Percentiles rank a stretch among this genome's conserved stretches.
These are phyloP conservation scores for Acanthamoeba culbertsoni DNA, from an alignment of 208 protist genomes.

Conservation along the genomic window DNA sequence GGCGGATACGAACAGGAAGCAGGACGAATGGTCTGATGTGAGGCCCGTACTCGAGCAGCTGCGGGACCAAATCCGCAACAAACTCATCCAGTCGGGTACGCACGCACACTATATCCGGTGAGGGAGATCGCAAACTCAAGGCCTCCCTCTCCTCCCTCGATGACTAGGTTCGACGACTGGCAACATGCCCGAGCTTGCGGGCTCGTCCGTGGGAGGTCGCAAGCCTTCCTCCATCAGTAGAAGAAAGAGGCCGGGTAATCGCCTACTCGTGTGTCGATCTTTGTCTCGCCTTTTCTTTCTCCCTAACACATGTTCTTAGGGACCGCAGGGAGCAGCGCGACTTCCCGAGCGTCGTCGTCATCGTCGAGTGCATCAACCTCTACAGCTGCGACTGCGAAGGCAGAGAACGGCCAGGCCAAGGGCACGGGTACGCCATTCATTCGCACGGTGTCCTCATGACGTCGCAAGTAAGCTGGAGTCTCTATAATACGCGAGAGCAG, in stretches of 20 bases:
- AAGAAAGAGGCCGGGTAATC: not conserved
- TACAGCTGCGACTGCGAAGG: not conserved
- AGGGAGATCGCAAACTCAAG: no score
- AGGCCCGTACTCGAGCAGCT: not conserved
- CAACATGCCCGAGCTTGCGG: not conserved
- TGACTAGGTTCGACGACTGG: not conserved
- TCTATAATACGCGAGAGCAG: not conserved
- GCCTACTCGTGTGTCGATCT: no score
- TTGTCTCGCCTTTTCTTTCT: not conserved
- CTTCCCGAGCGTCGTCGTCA: not conserved
- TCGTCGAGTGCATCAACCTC: not conserved
- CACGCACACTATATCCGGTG: no score
- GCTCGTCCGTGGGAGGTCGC: not conserved
- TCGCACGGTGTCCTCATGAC: not conserved
- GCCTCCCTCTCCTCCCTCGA: no score
- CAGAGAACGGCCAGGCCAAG: not conserved
- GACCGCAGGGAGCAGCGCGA: not conserved
- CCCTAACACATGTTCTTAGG: no score
- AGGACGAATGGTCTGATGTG: conserved; percentile 6
- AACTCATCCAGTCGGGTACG: not conserved
- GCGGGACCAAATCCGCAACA: not conserved
- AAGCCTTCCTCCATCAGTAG: not conserved
- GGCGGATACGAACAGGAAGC: conserved; percentile 20
- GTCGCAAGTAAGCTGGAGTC: not conserved
- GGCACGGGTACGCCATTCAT: not conserved